These are phyloP conservation scores for Psilocybe mexicana DNA, from an alignment of 1,284 basidiomycete species.

Conservation along the genomic window DNA sequence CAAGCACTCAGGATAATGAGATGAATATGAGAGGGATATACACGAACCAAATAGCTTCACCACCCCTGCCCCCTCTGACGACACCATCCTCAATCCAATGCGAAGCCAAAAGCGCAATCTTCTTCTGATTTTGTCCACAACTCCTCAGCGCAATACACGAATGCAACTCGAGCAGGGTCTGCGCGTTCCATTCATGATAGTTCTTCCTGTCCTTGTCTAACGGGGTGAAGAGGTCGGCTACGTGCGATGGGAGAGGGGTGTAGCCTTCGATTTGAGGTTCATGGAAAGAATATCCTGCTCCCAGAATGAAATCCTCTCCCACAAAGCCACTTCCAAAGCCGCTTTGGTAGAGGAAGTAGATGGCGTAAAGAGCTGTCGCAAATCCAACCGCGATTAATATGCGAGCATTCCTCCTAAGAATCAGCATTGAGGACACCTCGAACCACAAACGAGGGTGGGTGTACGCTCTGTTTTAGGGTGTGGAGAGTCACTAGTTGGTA, in stretches of 20 bases:
- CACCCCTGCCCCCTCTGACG: constrained; percentile 22
- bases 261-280: not conserved
- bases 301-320: too few species aligned
- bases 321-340: too few species aligned
- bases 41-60: constrained; percentile 27
- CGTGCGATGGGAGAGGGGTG: not conserved
- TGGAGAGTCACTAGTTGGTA: too few species aligned
- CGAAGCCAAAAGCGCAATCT: constrained; percentile 25
- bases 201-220: constrained; percentile 7
- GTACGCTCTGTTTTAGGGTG: too few species aligned
- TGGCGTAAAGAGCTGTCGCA: too few species aligned
- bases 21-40: not conserved
- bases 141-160: constrained; percentile 23
- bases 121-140: constrained; percentile 27
- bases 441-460: too few species aligned
- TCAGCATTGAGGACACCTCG: too few species aligned
- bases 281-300: too few species aligned
- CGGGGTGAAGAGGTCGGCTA: not conserved
- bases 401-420: too few species aligned
- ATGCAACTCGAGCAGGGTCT: constrained; percentile 22
- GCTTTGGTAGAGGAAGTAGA: too few species aligned
- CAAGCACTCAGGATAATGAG: not conserved
- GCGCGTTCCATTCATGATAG: constrained; percentile 28
- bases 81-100: constrained; percentile 26
- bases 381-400: too few species aligned